Evolutionary conservation across 768 basidiomycete species (phyloP).

Genomic region (Boletus bicolor): DNA sequence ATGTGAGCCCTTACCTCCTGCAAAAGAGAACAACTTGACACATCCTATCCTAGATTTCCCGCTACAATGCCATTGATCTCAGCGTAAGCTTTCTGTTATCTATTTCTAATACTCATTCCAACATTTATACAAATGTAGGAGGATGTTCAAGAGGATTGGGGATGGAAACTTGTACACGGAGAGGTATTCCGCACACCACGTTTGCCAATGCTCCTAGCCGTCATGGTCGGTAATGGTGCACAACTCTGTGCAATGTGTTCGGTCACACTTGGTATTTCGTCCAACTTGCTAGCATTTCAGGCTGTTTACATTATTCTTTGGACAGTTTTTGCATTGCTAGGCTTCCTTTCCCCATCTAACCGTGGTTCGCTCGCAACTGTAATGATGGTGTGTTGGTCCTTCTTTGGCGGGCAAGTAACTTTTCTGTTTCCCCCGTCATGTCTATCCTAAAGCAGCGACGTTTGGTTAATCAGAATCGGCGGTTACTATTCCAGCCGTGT

Average conservation of each 20-base stretch:
- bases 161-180: slow-evolving; percentile 96
- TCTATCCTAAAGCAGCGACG: background rate
- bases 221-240: slow-evolving; percentile 78
- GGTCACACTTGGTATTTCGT: slow-evolving; percentile 71
- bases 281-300: background rate
- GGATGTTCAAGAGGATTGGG: slow-evolving; percentile 96
- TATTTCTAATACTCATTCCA: background rate
- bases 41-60: slow-evolving; percentile 23
- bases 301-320: slow-evolving; percentile 4
- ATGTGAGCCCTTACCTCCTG: slow-evolving; percentile 47
- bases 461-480: slow-evolving; percentile 53
- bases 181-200: slow-evolving; percentile 90
- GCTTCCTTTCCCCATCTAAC: slow-evolving; percentile 94
- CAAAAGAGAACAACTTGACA: background rate
- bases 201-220: slow-evolving; percentile 72
- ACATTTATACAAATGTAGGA: slow-evolving; percentile 47
- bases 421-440: background rate
- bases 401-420: slow-evolving; percentile 73
- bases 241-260: slow-evolving; percentile 72
- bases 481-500: slow-evolving; percentile 86
- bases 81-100: slow-evolving; percentile 49
- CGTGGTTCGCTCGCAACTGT: slow-evolving; percentile 86
- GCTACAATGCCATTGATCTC: slow-evolving; percentile 94
- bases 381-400: slow-evolving; percentile 73
- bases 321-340: slow-evolving; percentile 84